A percentile compares a stretch with the other conserved stretches of the same genome.
Evolutionary conservation across 441 rosid genomes (phyloP).

Genomic region (Corymbia calophylla): DNA sequence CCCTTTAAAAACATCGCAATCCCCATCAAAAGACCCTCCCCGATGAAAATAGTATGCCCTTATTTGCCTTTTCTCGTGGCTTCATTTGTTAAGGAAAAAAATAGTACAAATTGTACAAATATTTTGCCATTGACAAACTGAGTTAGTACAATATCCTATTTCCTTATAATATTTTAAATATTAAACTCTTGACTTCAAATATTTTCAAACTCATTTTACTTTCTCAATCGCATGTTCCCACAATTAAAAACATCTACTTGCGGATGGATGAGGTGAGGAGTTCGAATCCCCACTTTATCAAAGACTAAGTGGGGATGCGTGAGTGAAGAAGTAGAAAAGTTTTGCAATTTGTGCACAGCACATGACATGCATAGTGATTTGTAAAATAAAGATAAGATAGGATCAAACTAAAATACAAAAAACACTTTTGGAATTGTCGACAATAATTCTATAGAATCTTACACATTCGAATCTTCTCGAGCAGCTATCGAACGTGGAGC

Average conservation of each 20-base stretch:
- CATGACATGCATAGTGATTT: too few species aligned
- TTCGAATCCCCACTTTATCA: too few species aligned
- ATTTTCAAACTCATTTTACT: fast-evolving
- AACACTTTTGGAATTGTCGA: too few species aligned
- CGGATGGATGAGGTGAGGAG: too few species aligned
- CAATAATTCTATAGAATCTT: too few species aligned
- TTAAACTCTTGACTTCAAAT: fast-evolving
- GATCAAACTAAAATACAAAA: too few species aligned
- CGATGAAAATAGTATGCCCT: background rate
- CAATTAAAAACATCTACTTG: too few species aligned
- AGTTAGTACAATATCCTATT: fast-evolving
- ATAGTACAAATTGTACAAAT: background rate
- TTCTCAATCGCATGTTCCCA: background rate
- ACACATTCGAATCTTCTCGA: background rate
- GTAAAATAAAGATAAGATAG: too few species aligned
- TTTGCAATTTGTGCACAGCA: too few species aligned
- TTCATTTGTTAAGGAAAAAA: background rate
- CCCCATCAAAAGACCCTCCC: background rate
- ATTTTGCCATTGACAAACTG: fast-evolving
- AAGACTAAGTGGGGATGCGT: too few species aligned
- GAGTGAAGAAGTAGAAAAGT: too few species aligned
- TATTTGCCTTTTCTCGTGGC: background rate
- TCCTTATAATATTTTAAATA: fast-evolving
- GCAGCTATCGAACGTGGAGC: background rate
- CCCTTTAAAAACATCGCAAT: background rate